Base-by-base conservation (phyloP, 169 alveolate genomes). In the Amoebophrya sp. region DNA sequence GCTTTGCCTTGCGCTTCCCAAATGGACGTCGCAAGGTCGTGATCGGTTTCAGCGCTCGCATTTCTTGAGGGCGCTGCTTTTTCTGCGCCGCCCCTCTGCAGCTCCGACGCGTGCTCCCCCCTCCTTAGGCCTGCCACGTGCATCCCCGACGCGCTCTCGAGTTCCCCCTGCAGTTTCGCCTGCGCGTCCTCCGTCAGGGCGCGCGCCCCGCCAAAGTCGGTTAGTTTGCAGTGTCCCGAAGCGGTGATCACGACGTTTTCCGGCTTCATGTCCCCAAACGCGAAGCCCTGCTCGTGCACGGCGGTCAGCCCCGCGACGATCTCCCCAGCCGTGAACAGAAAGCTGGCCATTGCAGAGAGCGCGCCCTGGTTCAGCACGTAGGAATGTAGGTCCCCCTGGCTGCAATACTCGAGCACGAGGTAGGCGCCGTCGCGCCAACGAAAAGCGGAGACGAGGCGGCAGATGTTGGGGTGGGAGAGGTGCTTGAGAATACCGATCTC, bases 351-450 rank as follows among this genome's bases (percentile, higher is more conserved):
- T n/a, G n/a, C n/a, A n/a, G n/a, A 10, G 78, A 58, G 23, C 34
- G 78, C 5, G 26, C 78, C 78, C 5, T 58, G 26, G 26, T 58
- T 58, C 29, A 29, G 7, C 39, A 58, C 78, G 78, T 58, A 58
- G 26, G 78, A 16, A 29, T 58, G 78, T 16, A 58, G 23, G 78
- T 58, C 78, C 4, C 78, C 78, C 78, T 58, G 78, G 34, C 39
- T 23, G 78, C 78, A 58, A 29, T 13, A 58, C 34, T 58, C 78
- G 10, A 58, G 78, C 7, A 58, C 78, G 7, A 58, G 26, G 78
- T 58, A 58, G 78, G 78, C 78, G 38, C 78, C 78, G 78, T 58
- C 78, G 78, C 78, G 78, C 78, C 78, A 58, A 4, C 78, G 78
- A n/a, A 58, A 58, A 13, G 78, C 34, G 38, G 78, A 58, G 34